Evolutionary conservation across 208 protist genomes (phyloP).

Genomic region (Acanthamoeba divionensis): DNA sequence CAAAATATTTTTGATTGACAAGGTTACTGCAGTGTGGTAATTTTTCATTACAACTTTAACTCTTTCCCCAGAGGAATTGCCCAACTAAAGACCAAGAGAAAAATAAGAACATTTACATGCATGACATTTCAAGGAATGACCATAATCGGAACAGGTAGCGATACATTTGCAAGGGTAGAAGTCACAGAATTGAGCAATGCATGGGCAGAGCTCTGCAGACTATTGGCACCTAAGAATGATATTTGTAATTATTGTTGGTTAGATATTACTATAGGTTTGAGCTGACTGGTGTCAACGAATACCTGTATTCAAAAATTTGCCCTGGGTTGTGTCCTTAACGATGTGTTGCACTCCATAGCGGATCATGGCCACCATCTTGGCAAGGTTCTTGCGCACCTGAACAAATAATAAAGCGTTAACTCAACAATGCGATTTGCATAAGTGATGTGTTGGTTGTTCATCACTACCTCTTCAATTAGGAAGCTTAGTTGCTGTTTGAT

Average conservation of each 20-base stretch:
- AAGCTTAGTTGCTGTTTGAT: background rate
- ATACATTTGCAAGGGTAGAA: background rate
- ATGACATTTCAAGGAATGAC: background rate
- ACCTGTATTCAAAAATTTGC: background rate
- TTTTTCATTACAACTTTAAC: background rate
- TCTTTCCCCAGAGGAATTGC: background rate
- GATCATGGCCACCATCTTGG: background rate
- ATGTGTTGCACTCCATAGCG: constrained; percentile 25
- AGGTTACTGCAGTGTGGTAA: constrained; percentile 6
- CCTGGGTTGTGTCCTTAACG: background rate
- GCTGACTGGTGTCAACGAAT: background rate
- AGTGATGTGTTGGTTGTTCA: background rate
- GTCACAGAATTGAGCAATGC: constrained; percentile 3
- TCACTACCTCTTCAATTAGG: background rate
- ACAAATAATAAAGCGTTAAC: background rate
- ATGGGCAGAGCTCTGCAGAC: background rate
- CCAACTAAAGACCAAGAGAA: background rate
- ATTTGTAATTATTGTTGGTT: background rate
- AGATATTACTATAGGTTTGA: background rate
- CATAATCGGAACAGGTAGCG: background rate
- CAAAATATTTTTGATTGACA: background rate
- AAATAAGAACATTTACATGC: background rate
- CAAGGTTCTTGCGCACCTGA: background rate
- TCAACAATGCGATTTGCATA: background rate
- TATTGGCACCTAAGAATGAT: background rate